Percentiles rank a stretch among this genome's conserved stretches.
These are phyloP conservation scores for Auricularia cornea DNA, from an alignment of 768 basidiomycete genomes.

Conservation along the genomic window DNA sequence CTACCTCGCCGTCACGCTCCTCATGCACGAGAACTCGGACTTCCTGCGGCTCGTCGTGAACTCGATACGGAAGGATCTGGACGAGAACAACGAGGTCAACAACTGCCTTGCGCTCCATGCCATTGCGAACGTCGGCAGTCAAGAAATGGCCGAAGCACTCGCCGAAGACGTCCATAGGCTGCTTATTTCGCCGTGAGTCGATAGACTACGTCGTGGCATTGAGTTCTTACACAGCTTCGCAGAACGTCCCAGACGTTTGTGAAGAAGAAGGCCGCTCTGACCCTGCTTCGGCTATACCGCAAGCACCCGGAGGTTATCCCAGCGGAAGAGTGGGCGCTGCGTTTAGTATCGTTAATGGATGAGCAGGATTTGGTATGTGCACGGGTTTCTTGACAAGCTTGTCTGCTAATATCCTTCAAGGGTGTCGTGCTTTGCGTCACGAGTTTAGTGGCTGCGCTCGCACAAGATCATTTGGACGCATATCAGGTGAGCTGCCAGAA, in stretches of 20 bases:
- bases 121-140: conserved; percentile 95
- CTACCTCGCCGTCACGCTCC: conserved; percentile 90
- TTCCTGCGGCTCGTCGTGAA: conserved; percentile 95
- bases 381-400: too few species aligned
- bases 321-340: conserved; percentile 89
- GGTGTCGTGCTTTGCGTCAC: conserved; percentile 94
- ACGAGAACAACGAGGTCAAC: conserved; percentile 87
- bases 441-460: conserved; percentile 86
- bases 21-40: conserved; percentile 99
- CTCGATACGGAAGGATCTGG: conserved; percentile 94
- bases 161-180: conserved; percentile 90
- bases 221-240: conserved; percentile 1
- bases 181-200: conserved; percentile 86
- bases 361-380: conserved; percentile 82
- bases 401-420: conserved; percentile 30
- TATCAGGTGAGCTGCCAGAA: conserved; percentile 91
- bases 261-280: conserved; percentile 97
- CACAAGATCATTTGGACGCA: conserved; percentile 88
- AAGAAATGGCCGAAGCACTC: conserved; percentile 96
- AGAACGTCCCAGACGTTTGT: conserved; percentile 94
- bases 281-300: conserved; percentile 83
- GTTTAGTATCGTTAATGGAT: conserved; percentile 94
- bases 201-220: not conserved
- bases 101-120: conserved; percentile 97
- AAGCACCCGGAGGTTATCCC: conserved; percentile 95